Evolutionary conservation across 495 filamentous ascomycete species (phyloP).

Genomic region (Neurospora sp.): DNA sequence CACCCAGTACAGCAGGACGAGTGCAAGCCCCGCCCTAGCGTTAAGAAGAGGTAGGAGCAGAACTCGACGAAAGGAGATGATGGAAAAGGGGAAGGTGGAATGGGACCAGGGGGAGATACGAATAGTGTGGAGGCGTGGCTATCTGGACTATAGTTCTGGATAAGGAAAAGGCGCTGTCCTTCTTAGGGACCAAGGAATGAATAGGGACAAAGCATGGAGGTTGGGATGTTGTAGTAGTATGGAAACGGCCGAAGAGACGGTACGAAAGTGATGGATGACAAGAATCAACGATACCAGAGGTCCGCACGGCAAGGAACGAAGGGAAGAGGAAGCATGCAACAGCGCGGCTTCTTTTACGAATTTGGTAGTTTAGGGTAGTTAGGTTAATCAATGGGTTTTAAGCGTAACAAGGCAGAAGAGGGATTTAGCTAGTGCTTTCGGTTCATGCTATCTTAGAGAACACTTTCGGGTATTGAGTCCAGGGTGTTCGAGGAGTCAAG

Average conservation of each 20-base stretch:
- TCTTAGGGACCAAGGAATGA: not conserved
- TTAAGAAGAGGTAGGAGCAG: conserved; percentile 30
- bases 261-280: not conserved
- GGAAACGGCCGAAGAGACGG: not conserved
- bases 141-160: not conserved
- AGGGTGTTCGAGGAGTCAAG: not conserved
- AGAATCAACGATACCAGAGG: not conserved
- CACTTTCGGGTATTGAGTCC: not conserved
- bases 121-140: not conserved
- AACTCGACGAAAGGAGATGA: not conserved
- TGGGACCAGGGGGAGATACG: not conserved
- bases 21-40: conserved; percentile 31
- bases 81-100: not conserved
- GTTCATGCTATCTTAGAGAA: not conserved
- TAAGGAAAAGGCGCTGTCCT: not conserved
- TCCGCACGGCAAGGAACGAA: not conserved
- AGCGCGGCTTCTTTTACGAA: not conserved
- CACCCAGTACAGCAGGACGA: conserved; percentile 77
- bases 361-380: not conserved
- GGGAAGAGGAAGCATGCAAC: not conserved
- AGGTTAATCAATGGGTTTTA: not conserved
- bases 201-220: not conserved
- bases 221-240: not conserved
- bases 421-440: not conserved
- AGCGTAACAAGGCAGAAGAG: not conserved